These are phyloP conservation scores for Fusarium sp. DNA, from an alignment of 2,329 filamentous ascomycete genomes.

Conservation along the genomic window DNA sequence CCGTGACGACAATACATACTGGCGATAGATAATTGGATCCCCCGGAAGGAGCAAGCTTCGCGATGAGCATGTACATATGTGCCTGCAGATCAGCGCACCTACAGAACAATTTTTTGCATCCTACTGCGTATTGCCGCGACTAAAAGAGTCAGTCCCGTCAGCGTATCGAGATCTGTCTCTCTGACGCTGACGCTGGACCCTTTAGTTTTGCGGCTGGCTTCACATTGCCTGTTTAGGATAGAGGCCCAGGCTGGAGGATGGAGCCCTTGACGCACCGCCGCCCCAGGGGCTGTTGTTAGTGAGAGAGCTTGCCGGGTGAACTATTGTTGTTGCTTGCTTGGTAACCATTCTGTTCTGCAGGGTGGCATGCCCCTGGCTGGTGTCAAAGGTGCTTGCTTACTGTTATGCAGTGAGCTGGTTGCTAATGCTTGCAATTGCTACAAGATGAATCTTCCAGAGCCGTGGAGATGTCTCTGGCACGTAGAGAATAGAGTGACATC, in stretches of 20 bases:
- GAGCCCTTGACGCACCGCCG: neutral
- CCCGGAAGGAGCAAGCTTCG: neutral
- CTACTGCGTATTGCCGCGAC: neutral
- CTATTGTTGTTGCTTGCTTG: neutral
- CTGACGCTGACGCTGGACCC: conserved; percentile 9
- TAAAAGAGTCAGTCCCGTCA: neutral
- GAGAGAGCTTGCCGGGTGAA: neutral
- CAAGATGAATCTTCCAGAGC: neutral
- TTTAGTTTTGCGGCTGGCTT: conserved; percentile 4
- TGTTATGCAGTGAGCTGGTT: neutral
- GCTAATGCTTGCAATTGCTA: conserved; percentile 24
- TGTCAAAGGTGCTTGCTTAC: neutral
- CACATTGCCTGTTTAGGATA: neutral
- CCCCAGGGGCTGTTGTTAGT: conserved; percentile 1
- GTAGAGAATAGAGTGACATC: neutral
- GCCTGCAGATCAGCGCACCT: conserved; percentile 16
- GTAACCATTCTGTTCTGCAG: neutral
- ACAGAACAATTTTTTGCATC: conserved; percentile 17
- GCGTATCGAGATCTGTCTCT: conserved; percentile 20
- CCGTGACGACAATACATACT: neutral
- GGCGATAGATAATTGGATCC: conserved; percentile 23
- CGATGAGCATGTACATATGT: neutral
- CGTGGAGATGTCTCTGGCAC: neutral
- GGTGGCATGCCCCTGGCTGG: neutral
- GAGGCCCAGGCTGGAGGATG: neutral